Base-by-base conservation (phyloP, 257 asterid genomes). In the Capsicum pubescens region DNA sequence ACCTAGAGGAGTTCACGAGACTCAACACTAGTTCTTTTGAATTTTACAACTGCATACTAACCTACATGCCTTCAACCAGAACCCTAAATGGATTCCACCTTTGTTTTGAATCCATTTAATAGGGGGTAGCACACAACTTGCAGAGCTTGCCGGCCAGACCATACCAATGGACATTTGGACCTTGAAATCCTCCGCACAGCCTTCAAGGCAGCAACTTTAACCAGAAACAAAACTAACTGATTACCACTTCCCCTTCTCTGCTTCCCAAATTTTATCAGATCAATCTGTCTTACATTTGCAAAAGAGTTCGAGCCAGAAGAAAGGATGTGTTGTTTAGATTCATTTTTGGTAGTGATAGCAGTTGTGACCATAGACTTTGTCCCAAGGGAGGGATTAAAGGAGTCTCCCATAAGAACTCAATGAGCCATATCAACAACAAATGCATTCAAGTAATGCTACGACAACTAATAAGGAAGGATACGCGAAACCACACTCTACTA, bases 91-190 rank as follows among this genome's bases (percentile, higher is more conserved):
- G 98, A 70, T 84, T 91, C 98, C 97, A 97, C 88, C 91, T 85
- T 87, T 91, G 95, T 36, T 26, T 26, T 26, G 32, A 26, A 96
- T 87, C 98, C 98, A 97, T 86, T 93, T 95, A 82, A 97, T 86
- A 98, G 98, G 35, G 99, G 98, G 85, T 88, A 93, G 84, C 97
- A 93, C 72, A 97, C 78, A 76, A 93, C 89, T 87, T 95, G 99
- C 88, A 93, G 86, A 84, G 95, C 95, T 87, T 97, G 99, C 85
- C 95, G 86, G 87, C 95, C 91, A 84, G 90, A 92, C 98, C 98
- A 97, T 59, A 93, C 78, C 79, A 90, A 58, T 12, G 98, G 98
- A 89, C 94, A 95, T 80, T 86, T 97, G 66, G 97, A 94, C 89
- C 82, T 92, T 64, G 99, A 97, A 87, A 95, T 83, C 90, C 98